Evolutionary conservation across 2,329 filamentous ascomycete genomes (phyloP).

Genomic region (Cladophialophora chaetospira): DNA sequence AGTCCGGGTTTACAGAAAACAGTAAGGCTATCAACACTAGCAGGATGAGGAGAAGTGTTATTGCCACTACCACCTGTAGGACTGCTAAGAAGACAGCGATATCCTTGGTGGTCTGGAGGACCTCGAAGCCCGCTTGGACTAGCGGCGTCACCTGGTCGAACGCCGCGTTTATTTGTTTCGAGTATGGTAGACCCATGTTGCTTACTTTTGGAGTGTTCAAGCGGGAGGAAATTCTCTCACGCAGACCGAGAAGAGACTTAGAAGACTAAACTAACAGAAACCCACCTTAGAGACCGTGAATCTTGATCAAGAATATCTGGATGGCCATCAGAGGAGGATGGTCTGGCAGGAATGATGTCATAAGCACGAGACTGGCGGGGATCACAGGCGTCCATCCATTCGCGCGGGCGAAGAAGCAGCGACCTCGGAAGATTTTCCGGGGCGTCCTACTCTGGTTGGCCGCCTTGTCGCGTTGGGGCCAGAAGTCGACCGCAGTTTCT

Average conservation of each 20-base stretch:
- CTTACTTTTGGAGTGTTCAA: background rate
- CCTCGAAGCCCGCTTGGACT: constrained; percentile 52
- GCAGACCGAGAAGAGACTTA: too few relatives aligned
- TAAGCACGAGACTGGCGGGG: too few relatives aligned
- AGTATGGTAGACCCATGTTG: constrained; percentile 56
- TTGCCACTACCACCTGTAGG: constrained; percentile 50
- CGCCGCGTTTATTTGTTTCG: constrained; percentile 53
- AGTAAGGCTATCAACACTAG: constrained; percentile 44
- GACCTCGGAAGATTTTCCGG: background rate
- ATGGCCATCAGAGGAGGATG: too few relatives aligned
- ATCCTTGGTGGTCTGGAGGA: constrained; percentile 53
- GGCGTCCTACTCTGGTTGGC: background rate
- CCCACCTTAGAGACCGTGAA: too few relatives aligned
- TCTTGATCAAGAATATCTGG: too few relatives aligned
- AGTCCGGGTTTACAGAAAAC: constrained; percentile 52
- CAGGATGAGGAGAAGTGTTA: constrained; percentile 46
- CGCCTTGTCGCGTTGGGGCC: background rate
- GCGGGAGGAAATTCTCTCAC: too few relatives aligned
- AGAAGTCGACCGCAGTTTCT: too few relatives aligned
- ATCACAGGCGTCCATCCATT: too few relatives aligned
- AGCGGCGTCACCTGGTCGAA: constrained; percentile 57
- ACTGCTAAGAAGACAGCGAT: constrained; percentile 52
- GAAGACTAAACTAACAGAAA: too few relatives aligned
- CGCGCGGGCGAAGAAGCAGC: too few relatives aligned
- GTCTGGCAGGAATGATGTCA: too few relatives aligned